Evolutionary conservation across 805 yeast genomes (phyloP), one percentile per base, ranked within the genome.

Genomic region (Maudiozyma turicensis): DNA sequence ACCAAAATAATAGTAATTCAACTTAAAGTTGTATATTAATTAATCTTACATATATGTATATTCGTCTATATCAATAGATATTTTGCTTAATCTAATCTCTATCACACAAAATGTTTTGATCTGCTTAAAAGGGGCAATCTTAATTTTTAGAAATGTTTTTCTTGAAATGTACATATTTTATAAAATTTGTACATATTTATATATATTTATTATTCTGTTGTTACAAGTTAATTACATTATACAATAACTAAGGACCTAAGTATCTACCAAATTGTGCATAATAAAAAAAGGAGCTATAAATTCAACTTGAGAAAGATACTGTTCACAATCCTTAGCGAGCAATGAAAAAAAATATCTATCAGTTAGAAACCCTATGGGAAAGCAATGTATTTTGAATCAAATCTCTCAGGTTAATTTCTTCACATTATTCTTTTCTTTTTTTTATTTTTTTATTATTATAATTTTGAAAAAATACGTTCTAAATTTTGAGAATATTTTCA

Each of bases 1-100:
- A 52, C 91, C 91, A 58, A 79, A 75, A 56, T 46, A 43, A 34
- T 7, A 3, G 14, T 33, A 39, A 13, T 15, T 39, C 42, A 31
- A 29, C 31, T 20, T 20, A 20, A 20, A 4, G 26, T 20, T 20
- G 4, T 20, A 20, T 20, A 20, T 4, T 20, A 20, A 20, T 20
- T 20, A 20, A 20, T 20, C 26, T 3, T 20, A 20, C 26, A 20
- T 20, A 20, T 20, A 20, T 20, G 26, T 20, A 20, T 20, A 20
- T 20, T 20, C 26, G 26, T 20, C 26, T 20, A 20, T 20, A 20
- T 20, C 26, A 20, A 20, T 20, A 20, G 26, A 20, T 20, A 20
- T 20, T 20, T 20, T 20, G 26, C 26, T 20, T 20, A 20, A 20
- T 20, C 26, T 20, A 20, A 20, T 20, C 26, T 20, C 26, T 20